Conservation (phyloP, 805 yeast species). For the Spathaspora arborariae region DNA sequence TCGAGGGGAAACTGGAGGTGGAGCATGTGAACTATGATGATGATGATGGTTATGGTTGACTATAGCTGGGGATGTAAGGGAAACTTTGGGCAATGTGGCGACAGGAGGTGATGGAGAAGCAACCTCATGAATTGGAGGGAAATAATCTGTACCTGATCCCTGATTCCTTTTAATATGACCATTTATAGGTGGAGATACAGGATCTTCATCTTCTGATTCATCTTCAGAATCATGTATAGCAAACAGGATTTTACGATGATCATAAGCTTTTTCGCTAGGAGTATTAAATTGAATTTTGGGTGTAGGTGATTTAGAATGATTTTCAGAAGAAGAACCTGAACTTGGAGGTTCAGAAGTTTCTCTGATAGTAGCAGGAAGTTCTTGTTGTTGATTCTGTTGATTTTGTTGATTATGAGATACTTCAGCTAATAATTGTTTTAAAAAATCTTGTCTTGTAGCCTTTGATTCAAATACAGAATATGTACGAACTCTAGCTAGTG, state of each 20-base stretch:
- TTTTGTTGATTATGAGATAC: background rate
- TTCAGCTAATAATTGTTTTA: constrained; percentile 4
- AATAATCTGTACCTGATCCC: too few species aligned
- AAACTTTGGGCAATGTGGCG: background rate
- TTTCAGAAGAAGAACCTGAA: constrained; percentile 1
- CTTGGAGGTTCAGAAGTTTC: constrained; percentile 8
- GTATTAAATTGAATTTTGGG: constrained; percentile 2
- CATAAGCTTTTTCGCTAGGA: background rate
- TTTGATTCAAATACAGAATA: constrained; percentile 40
- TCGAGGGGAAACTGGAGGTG: background rate
- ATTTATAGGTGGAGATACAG: background rate
- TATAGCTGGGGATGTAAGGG: background rate
- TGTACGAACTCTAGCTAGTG: constrained; percentile 53
- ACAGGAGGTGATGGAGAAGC: background rate
- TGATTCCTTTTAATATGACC: background rate
- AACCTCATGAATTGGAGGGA: background rate
- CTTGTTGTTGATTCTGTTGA: background rate
- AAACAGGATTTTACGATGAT: constrained; percentile 1
- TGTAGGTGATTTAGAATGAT: constrained; percentile 4
- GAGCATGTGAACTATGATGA: background rate
- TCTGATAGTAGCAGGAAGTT: constrained; percentile 6
- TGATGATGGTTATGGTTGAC: background rate
- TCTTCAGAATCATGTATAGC: background rate
- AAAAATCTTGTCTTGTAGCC: constrained; percentile 6
- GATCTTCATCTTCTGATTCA: background rate